Conservation (phyloP, 805 yeast genomes). For the Teunomyces panamensis region DNA sequence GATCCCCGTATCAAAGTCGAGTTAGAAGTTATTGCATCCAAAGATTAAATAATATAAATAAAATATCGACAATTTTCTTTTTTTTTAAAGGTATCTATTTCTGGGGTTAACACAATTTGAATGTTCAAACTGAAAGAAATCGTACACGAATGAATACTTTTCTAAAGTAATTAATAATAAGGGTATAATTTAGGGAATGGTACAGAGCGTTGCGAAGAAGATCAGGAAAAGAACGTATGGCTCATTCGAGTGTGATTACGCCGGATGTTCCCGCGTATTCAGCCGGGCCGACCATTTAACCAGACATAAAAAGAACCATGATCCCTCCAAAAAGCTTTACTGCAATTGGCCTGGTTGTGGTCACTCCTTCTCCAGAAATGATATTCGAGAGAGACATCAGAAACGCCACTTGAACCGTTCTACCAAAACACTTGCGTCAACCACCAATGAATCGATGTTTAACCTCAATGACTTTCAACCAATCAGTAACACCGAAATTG, state of each 20-base stretch:
- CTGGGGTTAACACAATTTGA: neutral
- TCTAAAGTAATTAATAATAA: no score
- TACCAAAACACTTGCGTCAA: neutral
- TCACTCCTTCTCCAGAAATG: slow-evolving; percentile 6
- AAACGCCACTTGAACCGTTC: slow-evolving; percentile 1
- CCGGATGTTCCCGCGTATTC: slow-evolving; percentile 5
- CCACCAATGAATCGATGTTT: neutral
- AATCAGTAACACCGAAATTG: neutral
- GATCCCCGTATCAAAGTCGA: slow-evolving; percentile 50
- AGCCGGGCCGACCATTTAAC: slow-evolving; percentile 9
- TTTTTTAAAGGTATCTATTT: neutral
- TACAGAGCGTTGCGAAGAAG: neutral
- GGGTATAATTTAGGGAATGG: neutral
- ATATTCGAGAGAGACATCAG: slow-evolving; percentile 8
- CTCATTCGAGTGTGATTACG: slow-evolving; percentile 6
- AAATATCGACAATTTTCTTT: neutral
- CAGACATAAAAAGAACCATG: slow-evolving; percentile 10
- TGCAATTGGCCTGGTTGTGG: slow-evolving; percentile 9
- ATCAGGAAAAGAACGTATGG: slow-evolving; percentile 21
- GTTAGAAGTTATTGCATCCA: slow-evolving; percentile 46
- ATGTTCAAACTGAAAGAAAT: neutral
- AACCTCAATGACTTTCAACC: neutral
- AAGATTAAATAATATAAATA: slow-evolving; percentile 13
- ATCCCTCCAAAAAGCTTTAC: slow-evolving; percentile 4
- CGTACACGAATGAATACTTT: neutral